Base-by-base conservation (phyloP, 805 yeast genomes). In the Priceomyces haplophilus region DNA sequence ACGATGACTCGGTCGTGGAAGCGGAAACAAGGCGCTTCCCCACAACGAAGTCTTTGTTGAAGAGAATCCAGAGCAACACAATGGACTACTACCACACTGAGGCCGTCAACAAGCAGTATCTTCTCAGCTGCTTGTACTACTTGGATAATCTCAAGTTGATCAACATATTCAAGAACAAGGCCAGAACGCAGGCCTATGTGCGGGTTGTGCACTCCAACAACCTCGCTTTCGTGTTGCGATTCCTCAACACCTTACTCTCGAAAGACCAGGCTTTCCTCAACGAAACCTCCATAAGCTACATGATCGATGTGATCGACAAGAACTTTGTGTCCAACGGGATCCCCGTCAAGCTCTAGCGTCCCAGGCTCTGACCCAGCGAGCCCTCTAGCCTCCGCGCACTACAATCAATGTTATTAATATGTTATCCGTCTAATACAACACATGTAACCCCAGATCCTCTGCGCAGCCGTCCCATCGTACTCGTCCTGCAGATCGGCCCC, bases 161-260 rank as follows among this genome's bases (percentile, higher is more conserved):
- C 17, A 54, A 53, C 40, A 67, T 70, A 20, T 61, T 64, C 51
- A 69, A 69, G 51, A 69, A 70, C 51, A 67, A 68, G 53, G 54
- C 71, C 7, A 67, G 64, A 46, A 69, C 73, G 4, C 56, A 58
- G 40, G 73, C 75, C 6, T 68, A 55, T 48, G 74, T 70, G 18
- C 53, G 58, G 33, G 56, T 67, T 18, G 50, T 45, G 38, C 61
- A 62, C 44, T 43, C 42, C 1, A 50, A 52, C 19, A 71, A 69
- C 50, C 54, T 70, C 37, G 41, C 45, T 5, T 45, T 42, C 33
- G 32, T 43, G 8, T 40, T 29, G 29, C 23, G 23, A 10, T 46
- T 48, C 38, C 35, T 48, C 7, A 31, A 27, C n/a, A 8, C 43
- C 2, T 32, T 48, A 13, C 16, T 48, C 8, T 19, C 15, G n/a